Percentiles rank a stretch among this genome's conserved stretches.
phyloP scores from a whole-genome alignment of 78 protist species.

The Isochrysis galbana region DNA sequence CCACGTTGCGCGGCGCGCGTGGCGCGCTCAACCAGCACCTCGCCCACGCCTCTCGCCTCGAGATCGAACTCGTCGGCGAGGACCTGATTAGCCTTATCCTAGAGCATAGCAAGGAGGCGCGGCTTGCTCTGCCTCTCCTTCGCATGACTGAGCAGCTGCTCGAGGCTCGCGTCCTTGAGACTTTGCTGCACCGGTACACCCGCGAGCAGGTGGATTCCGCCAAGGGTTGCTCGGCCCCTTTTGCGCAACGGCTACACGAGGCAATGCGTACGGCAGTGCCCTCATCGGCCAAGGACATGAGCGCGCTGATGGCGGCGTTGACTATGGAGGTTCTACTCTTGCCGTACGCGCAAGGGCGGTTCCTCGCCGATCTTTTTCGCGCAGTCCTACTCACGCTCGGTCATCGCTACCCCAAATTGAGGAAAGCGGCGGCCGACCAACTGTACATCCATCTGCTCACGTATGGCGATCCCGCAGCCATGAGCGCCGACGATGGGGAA shows the following conservation, averaged over 20 bases:
- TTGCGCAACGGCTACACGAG: background rate
- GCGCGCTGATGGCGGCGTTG: background rate
- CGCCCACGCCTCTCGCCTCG: background rate
- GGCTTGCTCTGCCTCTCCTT: background rate
- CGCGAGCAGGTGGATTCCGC: background rate
- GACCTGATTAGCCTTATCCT: background rate
- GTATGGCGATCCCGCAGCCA: background rate
- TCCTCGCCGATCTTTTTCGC: background rate
- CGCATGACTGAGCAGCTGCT: background rate
- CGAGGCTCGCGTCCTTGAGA: conserved; percentile 11
- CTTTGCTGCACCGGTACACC: background rate
- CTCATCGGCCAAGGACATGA: background rate
- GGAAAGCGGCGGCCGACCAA: background rate
- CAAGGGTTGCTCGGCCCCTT: background rate
- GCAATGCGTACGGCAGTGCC: background rate
- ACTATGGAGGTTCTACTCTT: background rate
- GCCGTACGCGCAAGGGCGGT: background rate
- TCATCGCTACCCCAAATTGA: background rate
- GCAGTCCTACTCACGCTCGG: background rate
- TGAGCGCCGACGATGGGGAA: background rate
- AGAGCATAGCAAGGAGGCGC: background rate
- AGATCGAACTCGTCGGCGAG: background rate
- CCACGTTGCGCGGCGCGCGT: background rate
- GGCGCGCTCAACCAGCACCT: background rate
- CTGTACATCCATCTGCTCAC: background rate